These are phyloP conservation scores for Antitrichia curtipendula DNA, from an alignment of 225 moss, liverwort and hornwort species.

Conservation along the genomic window DNA sequence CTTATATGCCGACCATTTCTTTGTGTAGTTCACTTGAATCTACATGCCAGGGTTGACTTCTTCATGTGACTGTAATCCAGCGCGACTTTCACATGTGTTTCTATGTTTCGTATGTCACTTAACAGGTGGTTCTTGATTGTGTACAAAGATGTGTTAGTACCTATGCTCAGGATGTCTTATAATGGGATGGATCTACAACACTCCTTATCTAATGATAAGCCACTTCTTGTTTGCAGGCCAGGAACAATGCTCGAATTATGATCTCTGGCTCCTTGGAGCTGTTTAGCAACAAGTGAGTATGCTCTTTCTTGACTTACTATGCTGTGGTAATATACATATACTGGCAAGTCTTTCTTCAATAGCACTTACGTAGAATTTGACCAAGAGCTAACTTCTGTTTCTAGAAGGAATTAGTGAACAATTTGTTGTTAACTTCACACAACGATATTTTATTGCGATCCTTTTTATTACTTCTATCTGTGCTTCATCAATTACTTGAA, in stretches of 20 bases:
- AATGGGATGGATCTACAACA: neutral
- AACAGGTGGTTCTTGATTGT: neutral
- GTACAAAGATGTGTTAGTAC: neutral
- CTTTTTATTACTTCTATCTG: neutral
- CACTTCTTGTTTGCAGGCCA: slow-evolving; percentile 41
- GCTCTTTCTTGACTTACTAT: neutral
- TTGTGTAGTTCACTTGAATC: neutral
- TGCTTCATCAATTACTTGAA: neutral
- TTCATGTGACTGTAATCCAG: neutral
- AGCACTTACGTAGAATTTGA: neutral
- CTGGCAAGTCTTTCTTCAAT: neutral
- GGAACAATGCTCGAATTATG: slow-evolving; percentile 83
- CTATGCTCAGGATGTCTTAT: neutral
- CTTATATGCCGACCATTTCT: neutral
- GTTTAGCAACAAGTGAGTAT: slow-evolving; percentile 79
- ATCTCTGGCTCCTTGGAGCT: slow-evolving; percentile 92
- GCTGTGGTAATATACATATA: neutral
- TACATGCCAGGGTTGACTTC: neutral
- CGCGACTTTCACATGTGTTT: neutral
- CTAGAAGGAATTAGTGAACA: neutral
- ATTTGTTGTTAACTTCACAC: neutral
- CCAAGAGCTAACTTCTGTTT: neutral
- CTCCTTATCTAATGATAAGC: neutral
- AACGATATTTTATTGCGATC: neutral
- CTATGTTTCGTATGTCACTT: neutral